Base-by-base conservation (phyloP, 495 filamentous ascomycete species). In the Geoglossum glabrum region DNA sequence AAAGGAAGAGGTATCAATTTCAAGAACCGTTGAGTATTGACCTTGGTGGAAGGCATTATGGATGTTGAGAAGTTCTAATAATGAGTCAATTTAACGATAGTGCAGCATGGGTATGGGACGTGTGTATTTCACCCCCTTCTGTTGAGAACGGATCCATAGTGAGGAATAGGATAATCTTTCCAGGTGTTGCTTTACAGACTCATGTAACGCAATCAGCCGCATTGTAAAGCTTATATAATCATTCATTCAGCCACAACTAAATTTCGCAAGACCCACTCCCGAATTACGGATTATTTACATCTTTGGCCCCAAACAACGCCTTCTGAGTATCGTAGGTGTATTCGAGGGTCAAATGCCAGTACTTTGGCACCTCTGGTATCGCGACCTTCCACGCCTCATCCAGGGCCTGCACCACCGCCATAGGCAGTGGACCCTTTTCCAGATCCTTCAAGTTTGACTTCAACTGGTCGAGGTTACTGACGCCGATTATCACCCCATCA, bases 21-120 rank as follows among this genome's bases (percentile, higher is more conserved):
- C 82, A 70, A 90, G 68, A 61, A 92, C 88, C 57, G 79, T 72
- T 56, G 83, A 73, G 78, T 87, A 95, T 72, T 90, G 87, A 66
- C 86, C 87, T 67, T 89, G 85, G 76, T 92, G 85, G 79, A 95
- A 96, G 74, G 86, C 79, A 72, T 84, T 94, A 79, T 92, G 86
- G 68, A 96, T 82, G 75, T 90, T 94, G 69, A 95, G 81, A 63
- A 98, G 81, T 73, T 98, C 92, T 85, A 65, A 55, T 54, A 31
- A 58, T 13, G 13, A 49, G 17, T 28, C 23, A 36, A 46, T 13
- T 40, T 25, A 11, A n/a, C 15, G 5, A 56, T 9, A 15, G 7
- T n/a, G 6, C 9, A 13, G 0, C 21, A 57, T 26, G 19, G 27
- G 27, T 25, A 58, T n/a, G 4, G 25, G 40, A 46, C 26, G 13